Evolutionary conservation across 257 asterid genomes (phyloP), one percentile per base, ranked within the genome.

Genomic region (Primulina huaijiensis): DNA sequence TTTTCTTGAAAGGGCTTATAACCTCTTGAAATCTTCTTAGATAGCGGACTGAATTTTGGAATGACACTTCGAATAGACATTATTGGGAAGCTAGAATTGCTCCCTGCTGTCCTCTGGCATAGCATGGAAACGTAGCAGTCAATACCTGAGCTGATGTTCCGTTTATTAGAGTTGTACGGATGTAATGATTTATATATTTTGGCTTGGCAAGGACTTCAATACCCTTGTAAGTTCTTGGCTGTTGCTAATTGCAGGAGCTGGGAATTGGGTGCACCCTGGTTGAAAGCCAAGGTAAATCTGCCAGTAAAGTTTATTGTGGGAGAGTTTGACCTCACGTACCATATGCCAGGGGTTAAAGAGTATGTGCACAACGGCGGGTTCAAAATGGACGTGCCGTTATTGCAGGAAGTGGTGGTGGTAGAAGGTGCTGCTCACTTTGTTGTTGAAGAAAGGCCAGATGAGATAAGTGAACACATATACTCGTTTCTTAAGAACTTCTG

Each of bases 221-320:
- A 43, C n/a, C n/a, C 5, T 37, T n/a, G 37, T 35, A 37, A 21
- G 14, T 53, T 56, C 37, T 33, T 52, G 50, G 63, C 46, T 23
- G 57, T 50, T 71, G 68, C 70, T 75, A 82, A 21, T 60, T 81
- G 77, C 73, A 90, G 97, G 50, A 86, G 87, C 25, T 90, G 92
- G 96, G 96, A 90, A 68, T 38, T 84, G 10, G 82, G 87, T n/a
- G 92, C 85, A 33, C 56, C 89, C 17, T 90, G 94, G 97, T 81
- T 84, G 0, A 88, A 84, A 30, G 79, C 77, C 37, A 74, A 79
- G 34, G 34, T 88, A 9, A 77, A 70, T 60, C 89, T 90, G 1
- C 92, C 94, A 20, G 82, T 76, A 29, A 90, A 90, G 70, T 90
- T 88, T 76, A 62, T 88, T 0, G 86, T 88, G 2, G 97, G 97